Conservation (phyloP, 2,329 filamentous ascomycete genomes). For the Cordyceps tenuipes region DNA sequence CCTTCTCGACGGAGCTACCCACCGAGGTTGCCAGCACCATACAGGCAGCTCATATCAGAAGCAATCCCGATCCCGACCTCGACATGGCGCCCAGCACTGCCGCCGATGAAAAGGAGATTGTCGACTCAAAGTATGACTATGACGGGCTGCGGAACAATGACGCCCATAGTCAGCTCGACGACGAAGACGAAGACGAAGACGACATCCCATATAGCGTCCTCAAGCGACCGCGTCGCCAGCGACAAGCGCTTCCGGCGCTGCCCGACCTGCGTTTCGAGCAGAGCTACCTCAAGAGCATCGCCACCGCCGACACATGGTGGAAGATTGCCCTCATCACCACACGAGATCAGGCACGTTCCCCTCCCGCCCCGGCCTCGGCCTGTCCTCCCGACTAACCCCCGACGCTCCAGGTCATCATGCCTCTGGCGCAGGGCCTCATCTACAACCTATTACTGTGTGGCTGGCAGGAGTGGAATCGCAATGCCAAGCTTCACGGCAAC, state of each 20-base stretch:
- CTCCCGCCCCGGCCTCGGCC: neutral
- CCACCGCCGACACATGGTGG: conserved; percentile 69
- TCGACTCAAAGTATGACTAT: conserved; percentile 3
- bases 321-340: conserved; percentile 76
- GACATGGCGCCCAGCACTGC: conserved; percentile 77
- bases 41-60: conserved; percentile 72
- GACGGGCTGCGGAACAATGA: neutral
- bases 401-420: conserved; percentile 63
- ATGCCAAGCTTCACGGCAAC: conserved; percentile 66
- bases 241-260: conserved; percentile 50
- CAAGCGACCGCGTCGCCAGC: conserved; percentile 40
- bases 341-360: conserved; percentile 65
- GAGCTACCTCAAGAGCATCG: conserved; percentile 89
- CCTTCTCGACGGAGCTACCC: conserved; percentile 30
- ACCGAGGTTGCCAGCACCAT: conserved; percentile 68
- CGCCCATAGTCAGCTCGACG: conserved; percentile 12
- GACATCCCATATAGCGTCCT: conserved; percentile 63
- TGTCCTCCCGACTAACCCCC: neutral
- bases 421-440: conserved; percentile 77
- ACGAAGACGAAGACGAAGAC: conserved; percentile 49
- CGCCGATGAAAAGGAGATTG: conserved; percentile 44
- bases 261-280: conserved; percentile 95
- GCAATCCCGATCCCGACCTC: conserved; percentile 59
- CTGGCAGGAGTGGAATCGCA: conserved; percentile 85
- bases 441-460: conserved; percentile 80